A percentile compares a stretch with the other conserved stretches of the same genome.
Evolutionary conservation across 106 monocot genomes (phyloP).

Genomic region (Iris macrosiphon): DNA sequence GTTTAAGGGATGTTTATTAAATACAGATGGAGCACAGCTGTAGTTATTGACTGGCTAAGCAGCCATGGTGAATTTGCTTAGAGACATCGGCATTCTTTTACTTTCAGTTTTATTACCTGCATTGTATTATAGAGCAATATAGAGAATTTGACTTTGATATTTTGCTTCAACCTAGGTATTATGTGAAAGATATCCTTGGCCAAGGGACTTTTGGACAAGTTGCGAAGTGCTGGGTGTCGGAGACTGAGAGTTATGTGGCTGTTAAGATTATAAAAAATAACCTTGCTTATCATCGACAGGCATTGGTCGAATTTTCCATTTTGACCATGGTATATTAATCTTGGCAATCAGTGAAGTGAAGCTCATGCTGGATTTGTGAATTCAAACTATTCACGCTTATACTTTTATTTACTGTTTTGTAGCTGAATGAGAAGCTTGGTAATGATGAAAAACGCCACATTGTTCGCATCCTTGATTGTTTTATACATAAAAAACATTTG

Average conservation of each 20-base stretch:
- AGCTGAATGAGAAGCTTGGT: conserved; percentile 77
- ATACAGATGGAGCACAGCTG: too few relatives aligned
- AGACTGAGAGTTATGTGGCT: conserved; percentile 72
- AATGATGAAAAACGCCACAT: conserved; percentile 76
- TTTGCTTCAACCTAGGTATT: conserved; percentile 50
- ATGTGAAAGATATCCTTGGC: conserved; percentile 90
- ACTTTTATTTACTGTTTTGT: conserved; percentile 18
- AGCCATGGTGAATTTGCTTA: too few relatives aligned
- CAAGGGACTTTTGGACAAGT: conserved; percentile 99
- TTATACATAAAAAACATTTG: conserved; percentile 68
- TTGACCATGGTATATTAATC: conserved; percentile 46
- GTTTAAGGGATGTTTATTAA: too few relatives aligned
- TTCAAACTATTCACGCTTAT: too few relatives aligned
- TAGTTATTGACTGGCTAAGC: too few relatives aligned
- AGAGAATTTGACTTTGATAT: background rate
- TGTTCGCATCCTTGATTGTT: conserved; percentile 86
- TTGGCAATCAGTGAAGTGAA: background rate
- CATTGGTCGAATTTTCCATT: conserved; percentile 76
- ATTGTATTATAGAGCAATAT: background rate
- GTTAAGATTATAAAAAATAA: conserved; percentile 97
- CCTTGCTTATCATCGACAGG: conserved; percentile 87
- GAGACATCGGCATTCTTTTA: too few relatives aligned
- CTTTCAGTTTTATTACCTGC: too few relatives aligned
- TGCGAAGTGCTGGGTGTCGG: conserved; percentile 76
- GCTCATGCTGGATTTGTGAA: background rate